A percentile compares a stretch with the other conserved stretches of the same genome.
These are phyloP conservation scores for Betula pendula DNA, from an alignment of 306 rosid genomes.

Conservation along the genomic window DNA sequence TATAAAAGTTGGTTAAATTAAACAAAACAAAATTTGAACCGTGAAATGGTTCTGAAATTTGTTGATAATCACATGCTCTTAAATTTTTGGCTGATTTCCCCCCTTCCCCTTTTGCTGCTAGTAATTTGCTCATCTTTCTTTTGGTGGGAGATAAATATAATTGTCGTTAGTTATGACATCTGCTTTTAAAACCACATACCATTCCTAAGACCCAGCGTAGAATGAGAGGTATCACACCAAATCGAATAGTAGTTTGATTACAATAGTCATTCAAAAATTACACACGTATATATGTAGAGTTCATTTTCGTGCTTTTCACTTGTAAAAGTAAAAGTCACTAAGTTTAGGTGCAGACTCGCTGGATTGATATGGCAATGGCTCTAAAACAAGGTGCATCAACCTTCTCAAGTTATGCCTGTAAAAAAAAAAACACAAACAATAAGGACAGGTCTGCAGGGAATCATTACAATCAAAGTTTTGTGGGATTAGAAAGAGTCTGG, in stretches of 20 bases:
- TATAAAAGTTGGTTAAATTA: neutral
- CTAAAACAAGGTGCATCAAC: neutral
- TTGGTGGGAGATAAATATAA: neutral
- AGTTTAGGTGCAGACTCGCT: neutral
- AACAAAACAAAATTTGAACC: too few species aligned
- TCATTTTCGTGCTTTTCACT: neutral
- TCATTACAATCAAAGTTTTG: neutral
- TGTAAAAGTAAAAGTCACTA: conserved; percentile 8
- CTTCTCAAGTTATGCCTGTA: conserved; percentile 1
- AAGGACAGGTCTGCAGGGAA: neutral
- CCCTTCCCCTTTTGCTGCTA: neutral
- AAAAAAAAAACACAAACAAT: neutral
- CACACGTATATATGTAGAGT: conserved; percentile 5
- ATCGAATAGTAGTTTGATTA: neutral
- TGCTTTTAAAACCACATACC: too few species aligned
- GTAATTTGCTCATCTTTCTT: neutral
- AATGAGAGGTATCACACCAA: neutral
- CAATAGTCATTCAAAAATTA: neutral
- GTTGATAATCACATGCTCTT: neutral
- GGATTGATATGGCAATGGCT: conserved; percentile 10
- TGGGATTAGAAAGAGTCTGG: conserved; percentile 5
- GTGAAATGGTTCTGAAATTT: neutral
- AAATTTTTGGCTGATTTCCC: neutral
- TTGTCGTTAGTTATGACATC: neutral
- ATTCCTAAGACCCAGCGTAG: neutral